These are phyloP conservation scores for Beverwykella pulmonaria DNA, from an alignment of 495 filamentous ascomycete genomes.

Conservation along the genomic window DNA sequence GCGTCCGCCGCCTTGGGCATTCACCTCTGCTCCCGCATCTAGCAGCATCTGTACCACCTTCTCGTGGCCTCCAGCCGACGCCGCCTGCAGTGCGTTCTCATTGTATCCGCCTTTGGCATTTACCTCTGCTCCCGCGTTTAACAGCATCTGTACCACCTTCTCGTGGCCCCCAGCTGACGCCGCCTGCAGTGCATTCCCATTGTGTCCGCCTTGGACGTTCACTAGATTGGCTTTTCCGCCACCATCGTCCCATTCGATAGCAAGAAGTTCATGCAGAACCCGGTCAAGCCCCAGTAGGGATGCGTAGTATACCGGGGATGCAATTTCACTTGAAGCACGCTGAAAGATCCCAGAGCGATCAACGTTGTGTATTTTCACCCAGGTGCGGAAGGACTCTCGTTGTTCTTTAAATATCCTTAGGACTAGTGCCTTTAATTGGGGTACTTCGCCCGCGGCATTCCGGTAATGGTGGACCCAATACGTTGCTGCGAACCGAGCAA, in stretches of 20 bases:
- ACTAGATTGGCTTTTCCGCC: slow-evolving; percentile 10
- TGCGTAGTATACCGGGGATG: slow-evolving; percentile 35
- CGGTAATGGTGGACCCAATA: slow-evolving; percentile 41
- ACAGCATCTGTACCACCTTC: not conserved
- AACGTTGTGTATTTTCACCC: slow-evolving; percentile 21
- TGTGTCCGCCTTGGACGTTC: slow-evolving; percentile 7
- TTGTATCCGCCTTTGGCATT: not conserved
- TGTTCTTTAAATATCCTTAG: slow-evolving; percentile 19
- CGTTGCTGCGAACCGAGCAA: slow-evolving; percentile 41
- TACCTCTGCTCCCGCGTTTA: not conserved
- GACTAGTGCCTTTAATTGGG: slow-evolving; percentile 8
- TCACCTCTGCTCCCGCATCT: too few species aligned
- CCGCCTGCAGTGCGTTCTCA: not conserved
- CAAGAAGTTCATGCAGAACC: slow-evolving; percentile 14
- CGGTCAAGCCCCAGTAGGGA: slow-evolving; percentile 36
- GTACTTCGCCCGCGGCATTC: not conserved
- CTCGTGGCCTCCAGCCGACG: not conserved
- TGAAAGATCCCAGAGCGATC: not conserved
- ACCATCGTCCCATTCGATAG: not conserved
- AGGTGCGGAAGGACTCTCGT: slow-evolving; percentile 19
- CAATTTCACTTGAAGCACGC: slow-evolving; percentile 7
- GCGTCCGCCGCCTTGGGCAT: not conserved
- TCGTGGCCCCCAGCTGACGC: slow-evolving; percentile 1
- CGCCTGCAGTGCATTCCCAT: slow-evolving; percentile 13
- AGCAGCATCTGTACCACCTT: too few species aligned